Conservation (phyloP, 164 flowering plant species). For the Magnolia changhungtana region DNA sequence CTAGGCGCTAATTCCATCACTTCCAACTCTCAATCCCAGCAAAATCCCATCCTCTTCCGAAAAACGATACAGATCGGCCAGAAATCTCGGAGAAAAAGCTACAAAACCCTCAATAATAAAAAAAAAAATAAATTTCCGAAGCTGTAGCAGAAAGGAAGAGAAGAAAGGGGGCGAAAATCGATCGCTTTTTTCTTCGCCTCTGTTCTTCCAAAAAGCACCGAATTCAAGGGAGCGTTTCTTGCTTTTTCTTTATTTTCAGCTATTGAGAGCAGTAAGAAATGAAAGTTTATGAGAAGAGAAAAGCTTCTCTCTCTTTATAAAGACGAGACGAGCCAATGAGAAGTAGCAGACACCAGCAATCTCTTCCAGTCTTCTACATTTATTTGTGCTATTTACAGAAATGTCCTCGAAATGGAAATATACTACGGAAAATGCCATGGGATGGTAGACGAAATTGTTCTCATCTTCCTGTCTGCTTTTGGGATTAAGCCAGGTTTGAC, state of each 20-base stretch:
- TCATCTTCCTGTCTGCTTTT: neutral
- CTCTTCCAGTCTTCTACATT: neutral
- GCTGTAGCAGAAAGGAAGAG: neutral
- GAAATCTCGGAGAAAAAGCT: neutral
- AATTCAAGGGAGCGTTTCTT: constrained; percentile 16
- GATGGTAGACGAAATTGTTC: neutral
- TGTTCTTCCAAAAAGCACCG: constrained; percentile 9
- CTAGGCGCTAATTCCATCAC: neutral
- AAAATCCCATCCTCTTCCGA: neutral
- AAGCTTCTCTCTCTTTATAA: neutral
- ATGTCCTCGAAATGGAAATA: neutral
- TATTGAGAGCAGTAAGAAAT: neutral
- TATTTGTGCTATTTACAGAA: neutral
- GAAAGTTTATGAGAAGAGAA: neutral
- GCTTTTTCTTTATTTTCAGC: neutral
- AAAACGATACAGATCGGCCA: neutral
- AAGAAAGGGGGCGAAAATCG: neutral
- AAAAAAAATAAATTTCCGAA: too few relatives aligned
- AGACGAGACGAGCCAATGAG: neutral
- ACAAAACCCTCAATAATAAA: neutral
- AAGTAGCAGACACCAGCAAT: neutral
- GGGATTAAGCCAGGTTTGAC: neutral
- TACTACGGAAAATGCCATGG: neutral
- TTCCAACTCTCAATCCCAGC: neutral
- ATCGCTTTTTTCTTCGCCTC: neutral